Base-by-base conservation (phyloP, 495 filamentous ascomycete genomes). In the Tetracladium setigerum region DNA sequence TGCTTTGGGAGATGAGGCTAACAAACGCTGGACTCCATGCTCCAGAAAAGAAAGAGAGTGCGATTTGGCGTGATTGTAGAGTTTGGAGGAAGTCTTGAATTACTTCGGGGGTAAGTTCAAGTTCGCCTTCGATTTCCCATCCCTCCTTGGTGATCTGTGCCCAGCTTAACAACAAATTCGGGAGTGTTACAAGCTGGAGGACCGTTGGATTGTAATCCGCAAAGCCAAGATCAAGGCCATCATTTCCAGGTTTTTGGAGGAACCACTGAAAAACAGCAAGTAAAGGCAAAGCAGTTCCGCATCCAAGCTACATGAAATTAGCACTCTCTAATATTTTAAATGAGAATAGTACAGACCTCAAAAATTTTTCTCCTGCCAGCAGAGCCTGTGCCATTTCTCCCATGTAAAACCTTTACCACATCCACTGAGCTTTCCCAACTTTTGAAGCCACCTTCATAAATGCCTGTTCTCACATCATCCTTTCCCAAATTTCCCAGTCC, bases 391-490 rank as follows among this genome's bases (percentile, higher is more conserved):
- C 18, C 38, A 31, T 32, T 58, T 22, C 41, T 58, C 19, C 15
- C 19, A 19, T 67, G 24, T 10, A 91, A 68, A 46, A 87, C 75
- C 55, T 76, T 84, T 13, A 87, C 89, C 15, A 98, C 67, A 66
- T 97, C 92, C 44, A 94, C 67, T 10, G 85, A 82, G 67, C 92
- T 95, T 67, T 98, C 92, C 92, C 92, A 98, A 53, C 87, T 95
- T 70, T 98, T 97, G 67, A 96, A 90, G n/a, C 92, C 92, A 32
- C 92, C 92, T 63, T 98, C 92, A 63, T 98, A 98, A 57, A 96
- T 81, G 51, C 85, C 83, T 11, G 87, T 86, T 61, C 81, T 85
- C 58, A 98, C 81, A 61, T 98, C 92, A 49, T 86, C 83, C 57
- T 86, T 72, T 30, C 83, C 87, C 9, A 92, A 71, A 16, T 81